A percentile compares a stretch with the other conserved stretches of the same genome.
These are phyloP conservation scores for Lachnellula hyalina DNA, from an alignment of 2,329 filamentous ascomycete species.

Conservation along the genomic window DNA sequence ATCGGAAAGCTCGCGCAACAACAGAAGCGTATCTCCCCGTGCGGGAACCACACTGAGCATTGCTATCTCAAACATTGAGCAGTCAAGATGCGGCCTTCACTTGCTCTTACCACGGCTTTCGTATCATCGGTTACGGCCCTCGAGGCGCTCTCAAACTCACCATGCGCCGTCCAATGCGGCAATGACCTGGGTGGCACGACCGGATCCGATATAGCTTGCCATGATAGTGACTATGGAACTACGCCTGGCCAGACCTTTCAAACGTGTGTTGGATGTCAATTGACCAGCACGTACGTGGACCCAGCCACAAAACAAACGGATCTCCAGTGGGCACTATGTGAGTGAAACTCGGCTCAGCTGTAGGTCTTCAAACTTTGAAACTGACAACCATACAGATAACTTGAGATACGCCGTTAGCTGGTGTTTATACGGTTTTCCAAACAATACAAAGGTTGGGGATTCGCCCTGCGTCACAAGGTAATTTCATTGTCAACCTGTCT, in stretches of 20 bases:
- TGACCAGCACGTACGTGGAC: constrained; percentile 41
- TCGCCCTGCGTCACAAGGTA: constrained; percentile 49
- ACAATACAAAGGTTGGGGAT: constrained; percentile 36
- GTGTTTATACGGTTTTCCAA: constrained; percentile 49
- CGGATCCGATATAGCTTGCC: constrained; percentile 23
- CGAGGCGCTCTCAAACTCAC: constrained; percentile 19
- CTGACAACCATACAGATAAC: constrained; percentile 42
- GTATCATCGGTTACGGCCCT: constrained; percentile 17
- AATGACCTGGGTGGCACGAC: constrained; percentile 24
- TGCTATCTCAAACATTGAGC: background rate
- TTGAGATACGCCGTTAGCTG: constrained; percentile 49
- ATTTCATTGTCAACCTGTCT: constrained; percentile 4
- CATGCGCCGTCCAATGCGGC: constrained; percentile 28
- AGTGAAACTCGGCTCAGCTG: constrained; percentile 26
- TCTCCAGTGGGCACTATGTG: constrained; percentile 50
- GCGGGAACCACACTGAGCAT: background rate
- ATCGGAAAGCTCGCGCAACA: background rate
- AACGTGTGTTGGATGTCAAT: constrained; percentile 25
- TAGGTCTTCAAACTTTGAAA: background rate
- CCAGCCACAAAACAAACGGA: constrained; percentile 43
- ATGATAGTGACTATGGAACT: constrained; percentile 13
- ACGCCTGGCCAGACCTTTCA: constrained; percentile 18
- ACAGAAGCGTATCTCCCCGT: background rate
- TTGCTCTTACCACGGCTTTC: constrained; percentile 20
- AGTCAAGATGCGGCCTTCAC: constrained; percentile 23